Conservation (phyloP, 169 alveolate genomes). For the Plasmodium fragile region DNA sequence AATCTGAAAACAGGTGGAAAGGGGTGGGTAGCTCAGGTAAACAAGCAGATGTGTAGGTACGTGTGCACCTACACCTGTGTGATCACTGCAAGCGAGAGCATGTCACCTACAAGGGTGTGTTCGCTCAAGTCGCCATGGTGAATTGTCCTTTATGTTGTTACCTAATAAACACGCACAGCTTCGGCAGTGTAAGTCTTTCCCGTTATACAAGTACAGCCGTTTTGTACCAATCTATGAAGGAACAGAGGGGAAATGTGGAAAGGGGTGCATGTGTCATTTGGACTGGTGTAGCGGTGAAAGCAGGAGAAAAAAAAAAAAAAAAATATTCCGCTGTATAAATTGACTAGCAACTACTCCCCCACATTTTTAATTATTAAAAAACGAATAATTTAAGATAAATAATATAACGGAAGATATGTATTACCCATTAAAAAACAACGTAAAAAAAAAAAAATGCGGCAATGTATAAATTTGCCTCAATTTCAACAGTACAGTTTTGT, state of each 20-base stretch:
- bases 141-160: background rate
- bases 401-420: background rate
- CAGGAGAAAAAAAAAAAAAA: background rate
- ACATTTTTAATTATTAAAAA: background rate
- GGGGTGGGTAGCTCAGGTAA: background rate
- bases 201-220: slow-evolving; percentile 17
- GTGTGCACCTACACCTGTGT: background rate
- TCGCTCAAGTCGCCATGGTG: background rate
- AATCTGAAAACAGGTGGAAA: slow-evolving; percentile 11
- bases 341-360: background rate
- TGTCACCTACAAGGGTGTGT: background rate
- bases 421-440: background rate
- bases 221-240: slow-evolving; percentile 23
- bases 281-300: background rate
- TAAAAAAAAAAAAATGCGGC: background rate
- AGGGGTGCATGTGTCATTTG: background rate
- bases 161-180: slow-evolving; percentile 51
- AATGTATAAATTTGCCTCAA: background rate
- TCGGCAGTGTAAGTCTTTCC: slow-evolving; percentile 22
- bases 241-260: background rate
- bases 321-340: background rate
- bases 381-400: background rate
- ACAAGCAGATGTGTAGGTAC: background rate
- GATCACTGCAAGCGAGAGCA: background rate
- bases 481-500: background rate